Percentiles rank a stretch among this genome's conserved stretches.
Evolutionary conservation across 345 rosid genomes (phyloP).

Genomic region (Cochlearia excelsa): DNA sequence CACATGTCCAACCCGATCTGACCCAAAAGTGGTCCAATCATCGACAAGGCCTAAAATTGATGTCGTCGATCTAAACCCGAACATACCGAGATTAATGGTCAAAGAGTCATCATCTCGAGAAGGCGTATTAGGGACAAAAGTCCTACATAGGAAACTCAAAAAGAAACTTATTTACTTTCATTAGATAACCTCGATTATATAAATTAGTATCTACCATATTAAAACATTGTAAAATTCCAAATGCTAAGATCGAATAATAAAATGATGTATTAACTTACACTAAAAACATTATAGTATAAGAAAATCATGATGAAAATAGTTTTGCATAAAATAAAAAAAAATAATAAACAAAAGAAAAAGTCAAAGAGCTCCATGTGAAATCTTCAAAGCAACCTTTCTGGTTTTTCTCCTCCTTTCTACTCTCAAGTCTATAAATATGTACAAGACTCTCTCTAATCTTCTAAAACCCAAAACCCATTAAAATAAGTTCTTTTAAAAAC

Average conservation of each 20-base stretch:
- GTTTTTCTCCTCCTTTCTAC: conserved; percentile 7
- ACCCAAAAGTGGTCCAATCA: too few relatives aligned
- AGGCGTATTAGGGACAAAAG: too few relatives aligned
- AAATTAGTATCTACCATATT: too few relatives aligned
- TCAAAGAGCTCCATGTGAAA: conserved; percentile 41
- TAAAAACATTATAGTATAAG: conserved; percentile 1
- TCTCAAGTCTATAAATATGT: conserved; percentile 34
- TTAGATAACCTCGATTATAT: too few relatives aligned
- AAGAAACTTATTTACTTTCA: too few relatives aligned
- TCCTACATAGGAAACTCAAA: too few relatives aligned
- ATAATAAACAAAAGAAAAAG: conserved; percentile 16
- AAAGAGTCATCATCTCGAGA: too few relatives aligned
- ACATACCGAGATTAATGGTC: too few relatives aligned
- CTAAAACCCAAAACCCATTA: conserved; percentile 1
- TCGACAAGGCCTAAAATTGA: too few relatives aligned
- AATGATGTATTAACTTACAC: not conserved
- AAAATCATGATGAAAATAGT: conserved; percentile 12
- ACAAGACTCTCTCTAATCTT: conserved; percentile 14
- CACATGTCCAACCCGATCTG: too few relatives aligned
- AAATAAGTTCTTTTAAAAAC: conserved; percentile 3
- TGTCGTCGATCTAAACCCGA: too few relatives aligned
- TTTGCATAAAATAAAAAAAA: not conserved
- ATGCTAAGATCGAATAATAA: not conserved
- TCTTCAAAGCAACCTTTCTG: conserved; percentile 23
- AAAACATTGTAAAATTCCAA: not conserved